Base-by-base conservation (phyloP, 352 stramenopile genomes). In the Blastocystis sp. region DNA sequence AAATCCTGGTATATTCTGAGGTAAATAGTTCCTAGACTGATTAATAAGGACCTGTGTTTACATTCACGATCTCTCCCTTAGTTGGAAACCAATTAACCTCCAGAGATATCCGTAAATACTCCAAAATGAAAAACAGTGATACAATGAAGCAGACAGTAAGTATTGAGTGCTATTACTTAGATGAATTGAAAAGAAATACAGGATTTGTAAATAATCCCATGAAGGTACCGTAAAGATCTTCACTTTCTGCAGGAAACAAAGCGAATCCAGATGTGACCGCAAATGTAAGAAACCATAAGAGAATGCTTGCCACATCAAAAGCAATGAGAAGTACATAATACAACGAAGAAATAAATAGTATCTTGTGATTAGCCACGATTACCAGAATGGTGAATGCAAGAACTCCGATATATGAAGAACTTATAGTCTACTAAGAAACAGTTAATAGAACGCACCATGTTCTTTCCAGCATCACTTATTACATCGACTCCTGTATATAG, bases 161-260 rank as follows among this genome's bases (percentile, higher is more conserved):
- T 3, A 43, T 5, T 13, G 50, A 54, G 4, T 68, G n/a, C 73
- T 84, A 84, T 39, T 2, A 7, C 15, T 84, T 7, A 84, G 15
- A 9, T 26, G 20, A 2, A 6, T 15, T 53, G 39, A 41, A 2
- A 6, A 39, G 53, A 20, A 20, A 20, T 39, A 84, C 73, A 3
- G 54, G 8, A 64, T 84, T 84, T 13, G 20, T 39, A 45, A 84
- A 29, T 26, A 84, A 41, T 13, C 73, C 73, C 3, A 64, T n/a
- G 47, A 84, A 84, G 6, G 73, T 54, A 9, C 73, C 73, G 56
- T 84, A 84, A 23, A 84, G 73, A 66, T 84, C 73, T 41, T 45
- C 29, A 64, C 53, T 84, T 37, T 84, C 73, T 43, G 73, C 73
- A 11, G 73, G 73, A 18, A 84, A 84, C 13, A 26, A 69, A 23